Base-by-base conservation (phyloP, 2,329 filamentous ascomycete species). In the Fusarium sp. region DNA sequence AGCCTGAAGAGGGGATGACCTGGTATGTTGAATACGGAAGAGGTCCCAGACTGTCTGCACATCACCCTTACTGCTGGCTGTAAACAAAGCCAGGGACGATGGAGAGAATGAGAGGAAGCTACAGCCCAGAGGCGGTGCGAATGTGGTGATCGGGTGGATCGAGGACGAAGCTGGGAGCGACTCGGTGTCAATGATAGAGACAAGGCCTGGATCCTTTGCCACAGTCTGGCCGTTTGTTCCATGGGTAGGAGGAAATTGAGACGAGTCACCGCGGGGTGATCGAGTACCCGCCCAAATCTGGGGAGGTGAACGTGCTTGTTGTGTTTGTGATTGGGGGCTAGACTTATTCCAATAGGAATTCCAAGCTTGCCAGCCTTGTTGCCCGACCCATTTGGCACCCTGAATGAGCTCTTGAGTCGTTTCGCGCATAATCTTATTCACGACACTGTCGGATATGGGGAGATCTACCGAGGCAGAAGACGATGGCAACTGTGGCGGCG, bases 21-120 rank as follows among this genome's bases (percentile, higher is more conserved):
- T 90, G 45, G 87, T 88, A 77, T 88, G 82, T 75, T 90, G 89
- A 48, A 89, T 84, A 42, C 86, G 86, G 80, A 93, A 87, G 60
- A 96, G 80, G 77, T 95, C 92, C 93, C 93, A 96, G 1, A 95
- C 88, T 10, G 89, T 92, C 75, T 94, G 91, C 8, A 93, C 87
- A 75, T 97, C 93, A n/a, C 93, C 93, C 77, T 94, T 94, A 75
- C 86, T 91, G 79, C 92, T 95, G 9, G 92, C 91, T 0, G 92
- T 94, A 79, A 96, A 91, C 13, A 97, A 83, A 54, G 88, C 88
- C 27, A 94, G 79, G 0, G 92, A 92, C 9, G 88, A 89, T 0
- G 92, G 92, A 3, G 92, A 90, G 69, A 97, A 92, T 0, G 92
- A 94, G 32, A 96, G 77, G 76, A 92, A 94, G 76, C 92, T 95